phyloP scores from a whole-genome alignment of 768 basidiomycete species.

The Chalciporus chontae region DNA sequence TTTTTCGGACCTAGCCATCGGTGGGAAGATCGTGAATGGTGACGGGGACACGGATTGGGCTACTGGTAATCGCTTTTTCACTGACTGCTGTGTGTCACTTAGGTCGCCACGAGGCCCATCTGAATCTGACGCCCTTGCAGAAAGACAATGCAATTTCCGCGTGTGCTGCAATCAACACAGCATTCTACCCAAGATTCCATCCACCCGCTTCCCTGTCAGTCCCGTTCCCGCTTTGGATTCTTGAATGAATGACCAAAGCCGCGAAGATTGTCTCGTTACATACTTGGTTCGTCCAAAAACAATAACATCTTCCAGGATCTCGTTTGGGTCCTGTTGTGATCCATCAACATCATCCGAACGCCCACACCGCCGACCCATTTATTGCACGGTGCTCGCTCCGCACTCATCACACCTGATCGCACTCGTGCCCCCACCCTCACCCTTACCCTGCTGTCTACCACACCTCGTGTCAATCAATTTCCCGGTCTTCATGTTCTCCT shows the following conservation, averaged over 20 bases:
- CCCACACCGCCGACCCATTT: slow-evolving; percentile 30
- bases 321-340: slow-evolving; percentile 16
- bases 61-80: slow-evolving; percentile 15
- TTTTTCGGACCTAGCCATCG: slow-evolving; percentile 11
- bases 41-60: not conserved
- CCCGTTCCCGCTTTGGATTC: slow-evolving; percentile 19
- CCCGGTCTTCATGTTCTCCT: slow-evolving; percentile 47
- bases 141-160: slow-evolving; percentile 31
- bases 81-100: slow-evolving; percentile 13
- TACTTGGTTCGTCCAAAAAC: slow-evolving; percentile 21
- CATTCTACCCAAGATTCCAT: slow-evolving; percentile 6
- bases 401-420: slow-evolving; percentile 27
- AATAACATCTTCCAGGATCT: slow-evolving; percentile 18
- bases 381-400: slow-evolving; percentile 27
- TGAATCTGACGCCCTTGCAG: slow-evolving; percentile 6
- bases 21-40: slow-evolving; percentile 18
- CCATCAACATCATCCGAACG: slow-evolving; percentile 25
- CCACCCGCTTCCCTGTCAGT: slow-evolving; percentile 11
- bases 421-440: slow-evolving; percentile 31
- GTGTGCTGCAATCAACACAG: slow-evolving; percentile 21
- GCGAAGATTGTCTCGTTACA: slow-evolving; percentile 29
- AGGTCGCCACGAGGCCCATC: slow-evolving; percentile 20
- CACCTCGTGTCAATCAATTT: slow-evolving; percentile 46
- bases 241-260: slow-evolving; percentile 13
- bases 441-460: slow-evolving; percentile 38